Base-by-base conservation (phyloP, 495 filamentous ascomycete species). In the Xeromyces bisporus region DNA sequence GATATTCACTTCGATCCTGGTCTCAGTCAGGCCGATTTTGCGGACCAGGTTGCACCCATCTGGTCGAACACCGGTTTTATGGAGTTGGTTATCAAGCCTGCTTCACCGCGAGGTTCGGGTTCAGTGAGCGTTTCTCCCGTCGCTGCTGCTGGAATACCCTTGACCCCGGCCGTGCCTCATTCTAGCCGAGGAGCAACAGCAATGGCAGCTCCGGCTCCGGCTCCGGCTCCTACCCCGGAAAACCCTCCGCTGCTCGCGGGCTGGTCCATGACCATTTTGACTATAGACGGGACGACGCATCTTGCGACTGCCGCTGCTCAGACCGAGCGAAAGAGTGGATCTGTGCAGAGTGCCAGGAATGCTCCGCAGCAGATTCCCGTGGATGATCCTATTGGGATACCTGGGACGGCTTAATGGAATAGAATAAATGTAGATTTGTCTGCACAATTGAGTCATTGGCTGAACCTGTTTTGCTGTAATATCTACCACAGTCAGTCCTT, bases 331-430 rank as follows among this genome's bases (percentile, higher is more conserved):
- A 78, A 77, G 12, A 24, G 44, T 12, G 56, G 68, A 23, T 76
- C 77, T 1, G 72, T 85, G 31, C 75, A 76, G 21, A 80, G 75
- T 43, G 54, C 71, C 18, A 58, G 64, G 38, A 67, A 75, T 46
- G 78, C 83, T 44, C 63, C 66, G 26, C 65, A 59, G n/a, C 80
- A 87, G 46, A 64, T 64, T 43, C 76, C 67, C 3, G 57, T 83
- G 42, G 77, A 80, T 7, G 66, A 66, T 10, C 86, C 86, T 55
- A 76, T 31, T 31, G 33, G 33, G 2, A 26, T 32, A 24, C 28
- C 17, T 10, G 29, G 36, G 29, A 28, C 37, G 14, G 18, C 16
- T 8, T 34, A 28, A 30, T 13, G 4, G 20, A 21, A 21, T n/a
- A n/a, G n/a, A n/a, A 3, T 15, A 17, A 23, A 18, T n/a, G 18